A percentile compares a stretch with the other conserved stretches of the same genome.
Evolutionary conservation across 441 rosid species (phyloP).

Genomic region (Populus hybrid): DNA sequence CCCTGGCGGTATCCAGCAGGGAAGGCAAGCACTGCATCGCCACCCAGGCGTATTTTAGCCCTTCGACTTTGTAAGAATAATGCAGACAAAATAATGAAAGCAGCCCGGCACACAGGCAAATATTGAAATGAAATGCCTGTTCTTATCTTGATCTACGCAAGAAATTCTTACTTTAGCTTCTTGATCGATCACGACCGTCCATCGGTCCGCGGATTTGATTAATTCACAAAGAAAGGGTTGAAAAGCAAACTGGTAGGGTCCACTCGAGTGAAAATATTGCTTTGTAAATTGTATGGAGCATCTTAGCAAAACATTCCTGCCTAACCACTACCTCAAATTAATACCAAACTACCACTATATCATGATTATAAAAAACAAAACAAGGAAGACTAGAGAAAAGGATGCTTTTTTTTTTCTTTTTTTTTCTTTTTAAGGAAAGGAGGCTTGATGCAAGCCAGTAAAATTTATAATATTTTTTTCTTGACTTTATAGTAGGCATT

Average conservation of each 20-base stretch:
- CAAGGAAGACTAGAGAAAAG: neutral
- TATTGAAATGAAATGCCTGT: neutral
- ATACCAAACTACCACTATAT: neutral
- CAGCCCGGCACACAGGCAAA: neutral
- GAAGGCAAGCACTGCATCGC: constrained; percentile 12
- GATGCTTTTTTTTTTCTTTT: no score
- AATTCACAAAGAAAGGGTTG: constrained; percentile 9
- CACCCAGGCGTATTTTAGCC: constrained; percentile 1
- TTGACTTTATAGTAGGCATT: no score
- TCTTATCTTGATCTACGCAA: neutral
- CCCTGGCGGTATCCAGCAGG: constrained; percentile 26
- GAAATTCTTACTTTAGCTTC: neutral
- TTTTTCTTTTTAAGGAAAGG: no score
- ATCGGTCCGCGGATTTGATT: constrained; percentile 15
- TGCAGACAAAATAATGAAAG: neutral
- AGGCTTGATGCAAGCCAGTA: no score
- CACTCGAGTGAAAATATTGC: neutral
- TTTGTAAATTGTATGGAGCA: constrained; percentile 1
- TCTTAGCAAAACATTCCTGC: constrained; percentile 7
- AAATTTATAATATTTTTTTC: no score
- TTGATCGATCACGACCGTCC: constrained; percentile 18
- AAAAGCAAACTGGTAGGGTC: neutral
- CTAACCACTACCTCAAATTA: neutral
- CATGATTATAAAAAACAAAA: neutral
- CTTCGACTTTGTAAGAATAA: neutral